Evolutionary conservation across 164 flowering plant species (phyloP).

Genomic region (Cinnamomum chago): DNA sequence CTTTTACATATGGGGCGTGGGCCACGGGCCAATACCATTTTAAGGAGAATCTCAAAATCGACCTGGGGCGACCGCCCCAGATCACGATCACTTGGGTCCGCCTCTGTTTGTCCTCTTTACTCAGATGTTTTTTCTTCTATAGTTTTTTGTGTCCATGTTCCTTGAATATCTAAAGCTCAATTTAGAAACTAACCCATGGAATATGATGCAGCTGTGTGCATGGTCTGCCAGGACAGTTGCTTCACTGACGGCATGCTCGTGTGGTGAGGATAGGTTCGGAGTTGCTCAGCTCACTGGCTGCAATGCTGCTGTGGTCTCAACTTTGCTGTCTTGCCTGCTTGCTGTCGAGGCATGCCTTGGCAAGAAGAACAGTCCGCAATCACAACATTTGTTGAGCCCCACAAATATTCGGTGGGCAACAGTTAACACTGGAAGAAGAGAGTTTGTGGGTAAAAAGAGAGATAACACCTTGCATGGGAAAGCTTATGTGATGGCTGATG

Average conservation of each 20-base stretch:
- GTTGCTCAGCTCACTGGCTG: slow-evolving; percentile 90
- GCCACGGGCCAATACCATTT: too few species aligned
- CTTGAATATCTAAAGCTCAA: neutral
- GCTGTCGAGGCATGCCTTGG: slow-evolving; percentile 88
- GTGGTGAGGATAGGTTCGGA: slow-evolving; percentile 76
- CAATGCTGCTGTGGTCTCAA: slow-evolving; percentile 68
- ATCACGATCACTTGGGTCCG: too few species aligned
- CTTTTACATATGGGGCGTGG: too few species aligned
- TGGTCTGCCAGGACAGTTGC: slow-evolving; percentile 74
- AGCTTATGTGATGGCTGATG: slow-evolving; percentile 80
- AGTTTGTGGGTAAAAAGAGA: slow-evolving; percentile 41
- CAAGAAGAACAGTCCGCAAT: slow-evolving; percentile 70
- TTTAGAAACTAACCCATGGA: slow-evolving; percentile 8
- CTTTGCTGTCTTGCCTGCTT: slow-evolving; percentile 67
- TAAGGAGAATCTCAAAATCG: too few species aligned
- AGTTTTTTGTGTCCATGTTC: neutral
- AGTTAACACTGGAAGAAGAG: slow-evolving; percentile 43
- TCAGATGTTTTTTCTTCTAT: neutral
- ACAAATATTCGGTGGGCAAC: slow-evolving; percentile 77
- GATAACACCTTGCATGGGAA: slow-evolving; percentile 46
- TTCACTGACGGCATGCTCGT: slow-evolving; percentile 69
- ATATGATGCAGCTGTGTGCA: slow-evolving; percentile 54
- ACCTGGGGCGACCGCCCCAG: too few species aligned
- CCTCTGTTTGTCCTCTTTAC: neutral
- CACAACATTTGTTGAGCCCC: slow-evolving; percentile 51